Percentiles rank a stretch among this genome's conserved stretches.
Evolutionary conservation across 2,329 filamentous ascomycete genomes (phyloP).

Genomic region (Sporothrix pallida): DNA sequence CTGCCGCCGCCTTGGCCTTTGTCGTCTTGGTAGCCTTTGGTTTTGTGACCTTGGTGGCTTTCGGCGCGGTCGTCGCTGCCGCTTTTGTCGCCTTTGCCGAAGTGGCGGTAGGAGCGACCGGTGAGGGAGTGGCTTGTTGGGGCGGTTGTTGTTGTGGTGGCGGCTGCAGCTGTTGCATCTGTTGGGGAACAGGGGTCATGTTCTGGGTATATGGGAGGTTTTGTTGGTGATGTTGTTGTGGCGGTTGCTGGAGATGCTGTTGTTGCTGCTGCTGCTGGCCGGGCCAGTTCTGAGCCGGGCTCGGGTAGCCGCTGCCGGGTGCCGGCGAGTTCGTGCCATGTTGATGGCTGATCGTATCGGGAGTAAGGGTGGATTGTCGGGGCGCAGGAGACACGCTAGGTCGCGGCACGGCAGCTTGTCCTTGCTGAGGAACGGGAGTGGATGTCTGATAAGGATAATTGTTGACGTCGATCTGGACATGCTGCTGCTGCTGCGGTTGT

Average conservation of each 20-base stretch:
- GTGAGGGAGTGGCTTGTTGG: conserved; percentile 10
- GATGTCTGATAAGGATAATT: not conserved
- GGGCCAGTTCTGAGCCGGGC: conserved; percentile 17
- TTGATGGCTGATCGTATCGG: conserved; percentile 15
- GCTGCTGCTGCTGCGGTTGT: not conserved
- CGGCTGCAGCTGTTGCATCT: conserved; percentile 25
- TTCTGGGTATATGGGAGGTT: conserved; percentile 15
- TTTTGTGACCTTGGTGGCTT: conserved; percentile 28
- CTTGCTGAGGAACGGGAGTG: not conserved
- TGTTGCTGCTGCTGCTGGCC: not conserved
- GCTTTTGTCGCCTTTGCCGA: not conserved
- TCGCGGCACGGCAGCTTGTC: not conserved
- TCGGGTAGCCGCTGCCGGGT: conserved; percentile 12
- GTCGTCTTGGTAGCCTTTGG: conserved; percentile 25
- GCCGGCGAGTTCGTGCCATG: conserved; percentile 14
- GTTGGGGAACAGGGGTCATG: conserved; percentile 9
- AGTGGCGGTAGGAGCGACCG: not conserved
- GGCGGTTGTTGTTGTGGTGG: conserved; percentile 12
- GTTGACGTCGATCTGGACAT: not conserved
- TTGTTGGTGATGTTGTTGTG: conserved; percentile 17
- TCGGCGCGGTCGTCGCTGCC: conserved; percentile 5
- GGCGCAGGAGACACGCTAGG: conserved; percentile 13
- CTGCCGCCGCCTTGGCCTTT: conserved; percentile 18
- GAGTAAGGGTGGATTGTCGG: conserved; percentile 21
- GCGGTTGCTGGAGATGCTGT: conserved; percentile 5